phyloP scores from a whole-genome alignment of 371 early-diverging fungal genomes.

The Lichtheimia ramosa region DNA sequence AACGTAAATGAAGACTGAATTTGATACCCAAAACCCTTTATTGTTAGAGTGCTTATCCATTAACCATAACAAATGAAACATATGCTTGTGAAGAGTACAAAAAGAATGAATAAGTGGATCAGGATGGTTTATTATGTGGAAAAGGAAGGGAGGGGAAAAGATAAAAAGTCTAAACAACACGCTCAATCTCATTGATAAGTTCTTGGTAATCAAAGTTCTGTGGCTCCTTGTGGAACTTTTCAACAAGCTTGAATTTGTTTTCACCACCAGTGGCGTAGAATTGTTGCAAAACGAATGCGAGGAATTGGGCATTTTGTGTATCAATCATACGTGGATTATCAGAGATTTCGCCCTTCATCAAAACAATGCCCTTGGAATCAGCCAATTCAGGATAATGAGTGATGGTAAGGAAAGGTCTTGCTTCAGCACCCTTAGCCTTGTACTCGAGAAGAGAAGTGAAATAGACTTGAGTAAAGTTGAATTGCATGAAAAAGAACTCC shows the following conservation, averaged over 20 bases:
- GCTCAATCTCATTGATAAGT: constrained; percentile 67
- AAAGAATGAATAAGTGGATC: no score
- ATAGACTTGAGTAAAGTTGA: constrained; percentile 77
- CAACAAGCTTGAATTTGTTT: constrained; percentile 66
- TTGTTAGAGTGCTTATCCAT: no score
- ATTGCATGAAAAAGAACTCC: constrained; percentile 88
- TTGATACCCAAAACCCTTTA: no score
- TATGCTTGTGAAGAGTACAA: no score
- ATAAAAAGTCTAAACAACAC: constrained; percentile 33
- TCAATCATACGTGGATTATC: constrained; percentile 58
- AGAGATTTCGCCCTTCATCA: constrained; percentile 88
- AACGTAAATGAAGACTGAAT: constrained; percentile 30
- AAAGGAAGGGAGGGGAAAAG: no score
- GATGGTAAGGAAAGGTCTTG: constrained; percentile 83
- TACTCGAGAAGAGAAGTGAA: constrained; percentile 92
- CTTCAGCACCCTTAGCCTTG: constrained; percentile 78
- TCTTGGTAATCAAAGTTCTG: constrained; percentile 75
- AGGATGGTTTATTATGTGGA: no score
- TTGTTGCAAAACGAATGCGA: constrained; percentile 82
- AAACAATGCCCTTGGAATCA: constrained; percentile 78
- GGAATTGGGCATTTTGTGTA: constrained; percentile 76
- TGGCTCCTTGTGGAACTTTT: constrained; percentile 78
- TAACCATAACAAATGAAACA: no score
- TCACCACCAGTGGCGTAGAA: constrained; percentile 85
- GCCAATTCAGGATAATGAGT: constrained; percentile 88